A percentile compares a stretch with the other conserved stretches of the same genome.
Evolutionary conservation across 768 basidiomycete species (phyloP).

Genomic region (Amanita phalloides): DNA sequence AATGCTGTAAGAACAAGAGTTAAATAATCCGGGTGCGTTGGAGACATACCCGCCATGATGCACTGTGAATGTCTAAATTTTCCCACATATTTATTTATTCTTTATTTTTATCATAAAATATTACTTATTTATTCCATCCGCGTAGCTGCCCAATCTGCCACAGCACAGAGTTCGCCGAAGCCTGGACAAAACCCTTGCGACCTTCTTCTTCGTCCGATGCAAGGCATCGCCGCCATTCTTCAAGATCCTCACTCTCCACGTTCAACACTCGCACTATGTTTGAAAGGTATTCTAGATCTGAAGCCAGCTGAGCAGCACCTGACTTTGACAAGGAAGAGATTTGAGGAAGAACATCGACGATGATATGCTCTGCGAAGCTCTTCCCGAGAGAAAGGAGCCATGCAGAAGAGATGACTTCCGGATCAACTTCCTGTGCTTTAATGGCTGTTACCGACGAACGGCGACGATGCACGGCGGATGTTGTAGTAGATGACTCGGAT

Average conservation of each 20-base stretch:
- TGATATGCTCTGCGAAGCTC: slow-evolving; percentile 66
- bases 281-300: slow-evolving; percentile 82
- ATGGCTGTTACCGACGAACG: slow-evolving; percentile 27
- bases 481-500: slow-evolving; percentile 16
- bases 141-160: slow-evolving; percentile 11
- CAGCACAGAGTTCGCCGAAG: slow-evolving; percentile 22
- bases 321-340: slow-evolving; percentile 50
- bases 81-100: background rate
- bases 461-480: slow-evolving; percentile 26
- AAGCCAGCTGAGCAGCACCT: slow-evolving; percentile 76
- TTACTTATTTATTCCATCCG: slow-evolving; percentile 12
- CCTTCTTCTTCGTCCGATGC: slow-evolving; percentile 49
- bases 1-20: slow-evolving; percentile 7
- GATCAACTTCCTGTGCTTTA: slow-evolving; percentile 35
- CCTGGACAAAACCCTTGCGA: slow-evolving; percentile 19
- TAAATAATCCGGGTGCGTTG: background rate
- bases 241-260: slow-evolving; percentile 74
- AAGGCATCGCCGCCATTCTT: slow-evolving; percentile 67
- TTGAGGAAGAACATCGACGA: slow-evolving; percentile 54
- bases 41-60: slow-evolving; percentile 24
- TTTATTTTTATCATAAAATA: background rate
- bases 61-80: background rate
- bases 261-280: slow-evolving; percentile 89
- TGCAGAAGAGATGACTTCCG: slow-evolving; percentile 77
- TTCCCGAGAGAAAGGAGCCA: slow-evolving; percentile 92